Evolutionary conservation across 768 basidiomycete genomes (phyloP).

Genomic region (Lactarius quietus): DNA sequence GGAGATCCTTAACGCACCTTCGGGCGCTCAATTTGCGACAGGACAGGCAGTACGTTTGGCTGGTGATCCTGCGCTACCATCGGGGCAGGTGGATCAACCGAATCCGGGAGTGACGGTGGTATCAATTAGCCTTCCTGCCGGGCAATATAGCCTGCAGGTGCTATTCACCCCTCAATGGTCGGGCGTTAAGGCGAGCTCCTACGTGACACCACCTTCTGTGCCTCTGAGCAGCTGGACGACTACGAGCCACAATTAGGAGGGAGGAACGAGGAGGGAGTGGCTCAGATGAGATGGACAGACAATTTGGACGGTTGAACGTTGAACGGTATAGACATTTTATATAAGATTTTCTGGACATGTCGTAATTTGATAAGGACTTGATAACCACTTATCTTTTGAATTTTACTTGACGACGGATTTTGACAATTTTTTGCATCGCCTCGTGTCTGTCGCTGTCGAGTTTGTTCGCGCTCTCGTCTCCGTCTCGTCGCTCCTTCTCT

Average conservation of each 20-base stretch:
- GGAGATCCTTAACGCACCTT: constrained; percentile 60
- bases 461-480: background rate
- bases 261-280: constrained; percentile 2
- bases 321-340: background rate
- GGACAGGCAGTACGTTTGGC: constrained; percentile 51
- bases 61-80: constrained; percentile 61
- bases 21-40: constrained; percentile 61
- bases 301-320: background rate
- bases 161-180: constrained; percentile 94
- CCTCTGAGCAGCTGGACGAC: constrained; percentile 70
- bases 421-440: background rate
- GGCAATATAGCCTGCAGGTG: constrained; percentile 75
- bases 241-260: constrained; percentile 63
- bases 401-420: background rate
- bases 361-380: background rate
- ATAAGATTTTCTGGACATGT: background rate
- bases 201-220: constrained; percentile 70
- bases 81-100: constrained; percentile 56
- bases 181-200: constrained; percentile 54
- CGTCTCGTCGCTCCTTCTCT: background rate
- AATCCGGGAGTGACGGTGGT: constrained; percentile 83
- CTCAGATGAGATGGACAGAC: constrained; percentile 3
- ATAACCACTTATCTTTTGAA: background rate
- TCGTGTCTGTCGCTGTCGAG: background rate
- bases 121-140: constrained; percentile 60